Evolutionary conservation across 1,284 basidiomycete species (phyloP), one percentile per base, ranked within the genome.

Genomic region (Vanrija pseudolonga): DNA sequence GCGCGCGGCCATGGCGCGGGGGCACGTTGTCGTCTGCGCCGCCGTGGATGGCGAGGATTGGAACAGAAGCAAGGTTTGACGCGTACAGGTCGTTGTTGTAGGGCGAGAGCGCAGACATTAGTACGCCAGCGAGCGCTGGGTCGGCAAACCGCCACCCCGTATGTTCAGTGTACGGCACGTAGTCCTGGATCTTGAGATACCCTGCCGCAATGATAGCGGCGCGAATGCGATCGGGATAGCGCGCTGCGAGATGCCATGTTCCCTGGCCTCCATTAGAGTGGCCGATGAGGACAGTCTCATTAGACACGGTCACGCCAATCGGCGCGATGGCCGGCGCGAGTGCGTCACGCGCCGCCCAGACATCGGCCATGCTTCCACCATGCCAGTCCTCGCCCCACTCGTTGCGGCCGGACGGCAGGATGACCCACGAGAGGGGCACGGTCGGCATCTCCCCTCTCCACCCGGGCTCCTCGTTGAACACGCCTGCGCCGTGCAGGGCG

Each of bases 251-350:
- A 68, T 90, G 85, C 88, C 90, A 92, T 3, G 86, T 80, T 0
- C 92, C 92, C 73, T 95, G 92, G 3, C 91, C 92, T 9, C 92
- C 92, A 69, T 96, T 96, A 2, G 90, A 94, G 68, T 96, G 92
- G 0, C 92, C 92, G 44, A 93, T 77, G 7, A 93, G 53, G 11
- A 64, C n/a, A 0, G 58, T 62, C 15, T 54, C 58, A 2, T 19
- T 2, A 5, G 51, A 50, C 4, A 50, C 18, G 4, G 15, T 9
- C n/a, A 45, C 12, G 11, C 40, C 6, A 9, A 41, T 12, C 20
- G 41, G 38, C 18, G 11, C 3, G 11, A 51, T n/a, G 7, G 39
- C 23, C 6, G 9, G 19, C 7, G 18, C 41, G 7, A 68, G 43
- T n/a, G 60, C 63, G n/a, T 66, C 66, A 18, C 71, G 55, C 3